A percentile compares a stretch with the other conserved stretches of the same genome.
Conservation (phyloP, 768 basidiomycete genomes). For the Suillus brevipes region DNA sequence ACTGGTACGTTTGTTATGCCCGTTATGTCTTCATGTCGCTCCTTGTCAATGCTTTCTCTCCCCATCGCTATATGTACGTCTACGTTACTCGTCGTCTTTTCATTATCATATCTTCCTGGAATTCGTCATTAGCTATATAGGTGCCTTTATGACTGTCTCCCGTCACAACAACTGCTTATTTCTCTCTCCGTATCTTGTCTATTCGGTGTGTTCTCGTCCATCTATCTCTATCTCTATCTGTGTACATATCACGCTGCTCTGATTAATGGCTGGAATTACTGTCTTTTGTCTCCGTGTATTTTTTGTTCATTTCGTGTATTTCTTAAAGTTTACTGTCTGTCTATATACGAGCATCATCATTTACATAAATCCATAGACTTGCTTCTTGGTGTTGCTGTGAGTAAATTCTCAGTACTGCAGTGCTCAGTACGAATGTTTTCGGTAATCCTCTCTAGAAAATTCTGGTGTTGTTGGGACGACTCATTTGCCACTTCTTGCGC, state of each 20-base stretch:
- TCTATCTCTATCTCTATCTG: conserved; percentile 3
- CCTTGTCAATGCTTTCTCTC: not conserved
- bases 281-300: not conserved
- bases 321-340: not conserved
- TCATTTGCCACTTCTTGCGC: too few species aligned
- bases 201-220: not conserved
- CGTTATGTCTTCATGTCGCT: not conserved
- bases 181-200: not conserved
- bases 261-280: not conserved
- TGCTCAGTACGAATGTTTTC: not conserved
- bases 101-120: not conserved
- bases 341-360: not conserved
- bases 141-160: not conserved
- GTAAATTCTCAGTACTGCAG: not conserved
- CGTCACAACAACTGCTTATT: not conserved
- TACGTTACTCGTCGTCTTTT: conserved; percentile 1
- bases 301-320: not conserved
- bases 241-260: not conserved
- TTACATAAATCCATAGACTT: not conserved
- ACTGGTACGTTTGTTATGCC: not conserved
- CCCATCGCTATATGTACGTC: conserved; percentile 1
- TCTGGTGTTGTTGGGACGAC: not conserved
- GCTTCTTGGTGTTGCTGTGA: not conserved
- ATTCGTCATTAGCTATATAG: not conserved
- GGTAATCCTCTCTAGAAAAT: not conserved